Conservation (phyloP, 495 filamentous ascomycete species). For the Hyaloscypha finlandica region DNA sequence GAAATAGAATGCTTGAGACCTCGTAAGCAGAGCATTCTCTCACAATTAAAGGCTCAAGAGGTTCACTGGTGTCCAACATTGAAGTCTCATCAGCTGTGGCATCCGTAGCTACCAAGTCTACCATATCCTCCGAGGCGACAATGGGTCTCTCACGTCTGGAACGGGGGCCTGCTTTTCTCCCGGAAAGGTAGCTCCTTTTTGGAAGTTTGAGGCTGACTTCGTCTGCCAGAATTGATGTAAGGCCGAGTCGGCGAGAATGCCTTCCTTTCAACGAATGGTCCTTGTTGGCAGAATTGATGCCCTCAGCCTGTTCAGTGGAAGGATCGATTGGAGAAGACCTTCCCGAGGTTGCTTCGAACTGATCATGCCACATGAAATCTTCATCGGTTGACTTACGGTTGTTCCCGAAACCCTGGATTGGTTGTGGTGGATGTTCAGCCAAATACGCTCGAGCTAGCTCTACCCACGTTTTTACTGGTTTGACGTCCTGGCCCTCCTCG, state of each 20-base stretch:
- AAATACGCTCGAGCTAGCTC: neutral
- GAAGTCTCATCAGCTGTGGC: too few species aligned
- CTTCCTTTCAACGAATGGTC: neutral
- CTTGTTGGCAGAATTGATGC: neutral
- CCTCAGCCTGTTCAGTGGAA: neutral
- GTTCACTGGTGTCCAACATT: neutral
- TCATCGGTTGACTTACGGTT: too few species aligned
- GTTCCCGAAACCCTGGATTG: too few species aligned
- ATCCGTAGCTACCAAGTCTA: too few species aligned
- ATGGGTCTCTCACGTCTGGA: too few species aligned
- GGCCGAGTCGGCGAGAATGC: neutral
- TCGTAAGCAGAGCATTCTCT: neutral
- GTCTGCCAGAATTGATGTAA: neutral
- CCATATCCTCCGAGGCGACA: too few species aligned
- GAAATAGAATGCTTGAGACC: neutral
- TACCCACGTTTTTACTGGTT: neutral
- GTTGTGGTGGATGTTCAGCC: neutral
- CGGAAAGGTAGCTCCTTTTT: neutral
- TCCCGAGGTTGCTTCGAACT: neutral
- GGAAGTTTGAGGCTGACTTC: neutral
- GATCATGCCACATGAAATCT: too few species aligned
- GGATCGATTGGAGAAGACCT: neutral
- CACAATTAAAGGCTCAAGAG: neutral
- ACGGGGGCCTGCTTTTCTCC: neutral
- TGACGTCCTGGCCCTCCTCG: neutral